Base-by-base conservation (phyloP, 2,329 filamentous ascomycete species). In the Aspergillus novofumigatus region DNA sequence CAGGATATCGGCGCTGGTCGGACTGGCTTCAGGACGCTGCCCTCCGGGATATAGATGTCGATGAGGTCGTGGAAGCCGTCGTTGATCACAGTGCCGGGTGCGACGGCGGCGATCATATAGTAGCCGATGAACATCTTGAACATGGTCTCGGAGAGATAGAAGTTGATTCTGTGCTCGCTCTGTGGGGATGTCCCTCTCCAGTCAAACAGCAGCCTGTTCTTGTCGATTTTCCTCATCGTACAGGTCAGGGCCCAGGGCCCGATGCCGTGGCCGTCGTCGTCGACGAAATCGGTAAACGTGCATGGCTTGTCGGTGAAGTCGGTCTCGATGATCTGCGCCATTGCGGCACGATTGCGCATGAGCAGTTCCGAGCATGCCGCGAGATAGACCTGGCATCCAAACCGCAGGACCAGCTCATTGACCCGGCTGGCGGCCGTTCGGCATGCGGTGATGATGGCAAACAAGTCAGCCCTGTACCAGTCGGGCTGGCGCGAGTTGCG, bases 91-190 rank as follows among this genome's bases (percentile, higher is more conserved):
- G 74, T 76, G 21, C 78, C 74, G 0, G 79, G 79, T 28, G 78
- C 78, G 38, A 78, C 78, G 1, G 79, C 76, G 1, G 78, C 78
- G n/a, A 81, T 72, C 3, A 81, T 69, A 60, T 77, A 80, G 42
- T 69, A 71, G 0, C 77, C 78, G 47, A 81, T 75, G 58, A 81
- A 81, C 75, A 81, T 80, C 54, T 78, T 79, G 69, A 81, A 81
- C 77, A 80, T 77, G 21, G 76, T 80, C 20, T 75, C 72, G 0
- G 75, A 79, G 2, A 81, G 71, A 58, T 78, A 81, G 54, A 77
- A 81, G 62, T 81, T 81, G 69, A 81, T 78, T 11, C 74, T 73
- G 1, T 72, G 73, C 55, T 75, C 71, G 9, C 76, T 78, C 59
- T 81, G 79, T 0, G 78, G 78, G 1, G 74, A 76, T 1, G 78